Evolutionary conservation across 2,329 filamentous ascomycete genomes (phyloP), one percentile per base, ranked within the genome.

Genomic region (Colletotrichum sp.): DNA sequence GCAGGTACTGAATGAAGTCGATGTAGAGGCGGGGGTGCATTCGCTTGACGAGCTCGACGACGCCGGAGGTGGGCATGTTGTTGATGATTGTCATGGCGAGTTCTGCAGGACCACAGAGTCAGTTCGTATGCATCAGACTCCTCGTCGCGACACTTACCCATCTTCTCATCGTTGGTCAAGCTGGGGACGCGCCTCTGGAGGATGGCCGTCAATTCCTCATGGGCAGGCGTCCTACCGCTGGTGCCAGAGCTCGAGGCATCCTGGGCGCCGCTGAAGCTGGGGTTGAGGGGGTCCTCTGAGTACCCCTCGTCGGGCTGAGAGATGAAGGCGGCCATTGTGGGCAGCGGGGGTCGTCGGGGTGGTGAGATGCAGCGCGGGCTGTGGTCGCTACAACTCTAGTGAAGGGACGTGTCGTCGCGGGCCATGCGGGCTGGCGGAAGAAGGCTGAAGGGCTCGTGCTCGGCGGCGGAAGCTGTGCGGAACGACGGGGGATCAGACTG

Each of bases 11-110:
- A 57, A 98, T 92, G 71, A 98, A 98, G 85, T 99, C 95, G 86
- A 98, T 96, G 84, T 98, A 96, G 4, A 99, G 92, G 68, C 96
- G 90, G 6, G 96, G 95, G 77, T 93, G 94, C 21, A 98, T 87
- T 78, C 93, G 91, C 71, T 96, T 92, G 63, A 98, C 95, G 69
- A 98, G 95, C 60, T 93, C 90, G 66, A 94, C 93, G 76, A 98
- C 93, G 70, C 93, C 92, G 8, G 94, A 94, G 1, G 95, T 98
- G 21, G 94, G 95, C 32, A 98, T 89, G 72, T 94, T 93, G 75
- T 93, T 91, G 71, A 98, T 89, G 28, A 98, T 90, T 62, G 92
- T 90, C 86, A 96, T 95, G 55, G 95, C 94, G 79, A 98, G 91
- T 83, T 96, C 96, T 98, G 81, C 72, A 63, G 36, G 68, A 49